Evolutionary conservation across 1,284 basidiomycete species (phyloP).

Genomic region (Rhodofomes roseus): DNA sequence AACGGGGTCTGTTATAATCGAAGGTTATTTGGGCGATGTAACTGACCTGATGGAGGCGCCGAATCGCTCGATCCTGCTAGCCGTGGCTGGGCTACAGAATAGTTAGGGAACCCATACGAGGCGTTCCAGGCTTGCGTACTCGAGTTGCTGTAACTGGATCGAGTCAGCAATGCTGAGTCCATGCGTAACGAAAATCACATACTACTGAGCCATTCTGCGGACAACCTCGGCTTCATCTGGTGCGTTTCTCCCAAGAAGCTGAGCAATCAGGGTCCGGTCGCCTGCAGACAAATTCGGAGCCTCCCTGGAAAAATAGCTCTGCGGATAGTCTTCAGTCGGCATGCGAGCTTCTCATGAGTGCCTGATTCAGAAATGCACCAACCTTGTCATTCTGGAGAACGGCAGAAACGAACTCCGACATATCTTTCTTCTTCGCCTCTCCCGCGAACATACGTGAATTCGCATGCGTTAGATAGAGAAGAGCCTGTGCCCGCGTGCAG

Average conservation of each 20-base stretch:
- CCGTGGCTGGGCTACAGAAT: neutral
- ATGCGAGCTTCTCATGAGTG: neutral
- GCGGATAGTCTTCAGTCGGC: neutral
- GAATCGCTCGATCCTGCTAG: neutral
- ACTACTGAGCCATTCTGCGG: slow-evolving; percentile 45
- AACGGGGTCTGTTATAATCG: neutral
- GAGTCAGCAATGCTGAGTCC: neutral
- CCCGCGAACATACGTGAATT: slow-evolving; percentile 51
- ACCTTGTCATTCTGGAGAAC: slow-evolving; percentile 37
- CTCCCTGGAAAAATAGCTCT: slow-evolving; percentile 12
- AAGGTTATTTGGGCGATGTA: neutral
- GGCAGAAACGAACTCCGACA: slow-evolving; percentile 47
- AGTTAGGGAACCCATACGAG: neutral
- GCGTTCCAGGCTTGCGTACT: neutral
- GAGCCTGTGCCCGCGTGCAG: slow-evolving; percentile 81
- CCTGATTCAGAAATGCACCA: slow-evolving; percentile 4
- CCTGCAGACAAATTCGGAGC: slow-evolving; percentile 6
- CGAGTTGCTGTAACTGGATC: neutral
- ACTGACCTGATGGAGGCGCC: neutral
- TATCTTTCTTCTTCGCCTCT: slow-evolving; percentile 35
- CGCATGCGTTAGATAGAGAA: slow-evolving; percentile 63
- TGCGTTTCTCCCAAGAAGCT: slow-evolving; percentile 35
- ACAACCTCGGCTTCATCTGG: slow-evolving; percentile 40
- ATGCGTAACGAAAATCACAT: slow-evolving; percentile 5
- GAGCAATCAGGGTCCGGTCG: slow-evolving; percentile 15